Conservation (phyloP, 2,329 filamentous ascomycete genomes). For the Botryotinia convoluta region DNA sequence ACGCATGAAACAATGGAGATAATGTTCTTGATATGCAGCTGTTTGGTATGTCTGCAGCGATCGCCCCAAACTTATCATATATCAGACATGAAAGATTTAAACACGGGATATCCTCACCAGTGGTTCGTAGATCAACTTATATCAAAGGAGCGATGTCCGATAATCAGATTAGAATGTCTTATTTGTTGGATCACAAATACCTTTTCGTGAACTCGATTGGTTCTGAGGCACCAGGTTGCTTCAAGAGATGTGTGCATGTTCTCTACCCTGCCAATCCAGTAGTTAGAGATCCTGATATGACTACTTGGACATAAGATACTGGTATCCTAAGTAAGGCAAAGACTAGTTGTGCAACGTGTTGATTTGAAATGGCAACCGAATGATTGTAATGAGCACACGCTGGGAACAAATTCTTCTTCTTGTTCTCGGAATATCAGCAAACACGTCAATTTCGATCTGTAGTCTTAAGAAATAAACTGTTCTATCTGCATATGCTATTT, state of each 20-base stretch:
- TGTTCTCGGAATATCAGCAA: background rate
- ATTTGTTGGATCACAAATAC: background rate
- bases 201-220: background rate
- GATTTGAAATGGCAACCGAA: background rate
- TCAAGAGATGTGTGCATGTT: background rate
- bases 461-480: background rate
- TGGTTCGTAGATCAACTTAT: too few species aligned
- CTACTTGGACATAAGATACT: background rate
- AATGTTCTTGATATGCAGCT: too few species aligned
- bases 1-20: background rate
- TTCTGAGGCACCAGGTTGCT: background rate
- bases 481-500: background rate
- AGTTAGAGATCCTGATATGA: background rate
- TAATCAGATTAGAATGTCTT: background rate
- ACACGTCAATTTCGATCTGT: background rate
- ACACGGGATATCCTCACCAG: background rate
- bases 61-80: background rate
- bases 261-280: background rate
- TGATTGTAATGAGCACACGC: background rate
- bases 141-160: background rate
- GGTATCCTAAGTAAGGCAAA: background rate
- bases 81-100: too few species aligned
- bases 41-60: background rate
- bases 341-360: background rate
- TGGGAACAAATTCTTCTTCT: background rate